A percentile compares a stretch with the other conserved stretches of the same genome.
phyloP scores from a whole-genome alignment of 805 yeast species.

The Wickerhamomyces tratensis region DNA sequence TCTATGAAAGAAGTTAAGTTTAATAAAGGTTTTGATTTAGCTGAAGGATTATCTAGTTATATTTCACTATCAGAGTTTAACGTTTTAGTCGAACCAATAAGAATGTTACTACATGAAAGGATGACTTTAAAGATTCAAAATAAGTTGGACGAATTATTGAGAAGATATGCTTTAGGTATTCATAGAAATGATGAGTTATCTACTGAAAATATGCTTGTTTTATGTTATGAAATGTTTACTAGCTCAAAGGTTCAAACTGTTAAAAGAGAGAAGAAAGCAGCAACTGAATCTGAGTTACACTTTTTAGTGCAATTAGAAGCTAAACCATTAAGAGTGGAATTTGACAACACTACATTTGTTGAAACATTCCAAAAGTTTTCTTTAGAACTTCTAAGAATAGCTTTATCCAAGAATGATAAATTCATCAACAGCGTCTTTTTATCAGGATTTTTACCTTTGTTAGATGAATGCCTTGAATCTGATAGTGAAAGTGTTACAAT shows the following conservation, averaged over 20 bases:
- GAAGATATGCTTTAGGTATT: constrained; percentile 73
- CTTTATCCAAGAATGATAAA: constrained; percentile 51
- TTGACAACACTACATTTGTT: constrained; percentile 45
- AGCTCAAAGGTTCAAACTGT: constrained; percentile 32
- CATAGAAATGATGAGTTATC: constrained; percentile 55
- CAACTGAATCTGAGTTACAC: constrained; percentile 44
- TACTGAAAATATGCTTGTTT: constrained; percentile 46
- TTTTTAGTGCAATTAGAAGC: constrained; percentile 68
- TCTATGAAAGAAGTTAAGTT: constrained; percentile 86
- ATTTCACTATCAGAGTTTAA: constrained; percentile 50
- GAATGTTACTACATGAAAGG: constrained; percentile 50
- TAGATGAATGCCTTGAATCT: constrained; percentile 50
- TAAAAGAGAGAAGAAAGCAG: constrained; percentile 12
- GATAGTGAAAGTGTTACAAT: constrained; percentile 73
- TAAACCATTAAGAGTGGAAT: constrained; percentile 41
- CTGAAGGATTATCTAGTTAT: constrained; percentile 62
- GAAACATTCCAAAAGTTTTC: constrained; percentile 66
- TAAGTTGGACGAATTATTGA: constrained; percentile 69
- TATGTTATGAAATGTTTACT: constrained; percentile 65
- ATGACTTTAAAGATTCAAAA: constrained; percentile 59
- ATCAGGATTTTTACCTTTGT: constrained; percentile 64
- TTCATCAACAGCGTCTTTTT: constrained; percentile 53
- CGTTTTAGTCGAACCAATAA: constrained; percentile 58
- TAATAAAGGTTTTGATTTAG: constrained; percentile 82
- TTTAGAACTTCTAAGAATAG: constrained; percentile 64